Conservation (phyloP, 164 flowering plant genomes). For the Echeveria elegans region DNA sequence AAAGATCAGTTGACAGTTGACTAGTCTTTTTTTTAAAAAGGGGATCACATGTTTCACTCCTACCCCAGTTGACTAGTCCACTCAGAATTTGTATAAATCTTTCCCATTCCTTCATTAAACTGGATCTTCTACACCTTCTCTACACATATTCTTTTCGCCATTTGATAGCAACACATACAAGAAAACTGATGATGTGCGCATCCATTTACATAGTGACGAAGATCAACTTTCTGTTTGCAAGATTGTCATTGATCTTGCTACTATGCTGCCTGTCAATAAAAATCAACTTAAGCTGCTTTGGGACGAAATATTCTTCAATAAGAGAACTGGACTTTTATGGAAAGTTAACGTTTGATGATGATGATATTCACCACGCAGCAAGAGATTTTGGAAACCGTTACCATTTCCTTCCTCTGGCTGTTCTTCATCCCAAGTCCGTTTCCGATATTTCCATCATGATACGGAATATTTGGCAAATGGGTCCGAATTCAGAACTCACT, state of each 20-base stretch:
- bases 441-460: conserved; percentile 29
- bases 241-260: conserved; percentile 28
- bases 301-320: conserved; percentile 22
- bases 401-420: conserved; percentile 8
- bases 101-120: neutral
- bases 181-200: conserved; percentile 21
- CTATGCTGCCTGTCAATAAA: conserved; percentile 14
- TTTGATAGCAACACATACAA: neutral
- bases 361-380: conserved; percentile 18
- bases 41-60: too few species aligned
- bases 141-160: neutral
- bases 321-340: conserved; percentile 25
- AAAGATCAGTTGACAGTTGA: neutral
- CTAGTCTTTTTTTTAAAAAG: too few species aligned
- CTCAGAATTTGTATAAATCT: neutral
- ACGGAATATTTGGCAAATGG: conserved; percentile 32
- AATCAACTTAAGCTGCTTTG: conserved; percentile 11
- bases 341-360: conserved; percentile 28
- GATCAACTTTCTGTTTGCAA: conserved; percentile 20
- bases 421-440: conserved; percentile 27
- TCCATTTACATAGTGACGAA: conserved; percentile 15
- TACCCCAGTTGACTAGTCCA: neutral
- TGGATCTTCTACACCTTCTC: neutral
- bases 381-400: conserved; percentile 37
- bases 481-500: conserved; percentile 31